phyloP scores from a whole-genome alignment of 2,329 filamentous ascomycete species.

The Laburnicola sp. region DNA sequence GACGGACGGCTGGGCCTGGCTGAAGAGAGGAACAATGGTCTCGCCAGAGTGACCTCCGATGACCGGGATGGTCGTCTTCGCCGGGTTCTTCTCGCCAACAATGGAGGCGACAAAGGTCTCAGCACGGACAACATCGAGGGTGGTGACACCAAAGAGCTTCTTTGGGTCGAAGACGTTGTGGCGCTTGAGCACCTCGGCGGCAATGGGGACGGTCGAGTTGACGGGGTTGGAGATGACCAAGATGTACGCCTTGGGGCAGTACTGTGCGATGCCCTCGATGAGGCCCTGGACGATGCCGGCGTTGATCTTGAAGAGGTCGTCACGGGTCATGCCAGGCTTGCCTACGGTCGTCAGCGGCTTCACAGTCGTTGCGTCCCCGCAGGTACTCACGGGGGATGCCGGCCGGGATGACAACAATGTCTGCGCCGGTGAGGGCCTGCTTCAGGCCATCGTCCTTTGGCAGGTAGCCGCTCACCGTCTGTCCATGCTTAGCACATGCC shows the following conservation, averaged over 20 bases:
- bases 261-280: slow-evolving; percentile 83
- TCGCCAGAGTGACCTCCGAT: slow-evolving; percentile 96
- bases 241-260: slow-evolving; percentile 89
- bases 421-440: slow-evolving; percentile 85
- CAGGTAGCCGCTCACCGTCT: slow-evolving; percentile 84
- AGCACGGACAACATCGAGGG: slow-evolving; percentile 95
- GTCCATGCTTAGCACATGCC: slow-evolving; percentile 22
- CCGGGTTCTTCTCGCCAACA: slow-evolving; percentile 77
- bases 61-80: slow-evolving; percentile 84
- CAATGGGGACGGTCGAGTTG: slow-evolving; percentile 98
- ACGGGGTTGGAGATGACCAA: slow-evolving; percentile 99
- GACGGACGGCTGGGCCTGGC: slow-evolving; percentile 79
- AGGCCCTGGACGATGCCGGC: slow-evolving; percentile 95
- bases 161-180: slow-evolving; percentile 92
- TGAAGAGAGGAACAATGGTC: slow-evolving; percentile 97
- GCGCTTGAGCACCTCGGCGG: slow-evolving; percentile 93
- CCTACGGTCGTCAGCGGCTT: slow-evolving; percentile 58
- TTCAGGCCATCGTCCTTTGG: slow-evolving; percentile 83
- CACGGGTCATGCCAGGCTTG: slow-evolving; percentile 99
- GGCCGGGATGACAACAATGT: slow-evolving; percentile 96
- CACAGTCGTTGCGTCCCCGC: not conserved
- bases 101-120: slow-evolving; percentile 94
- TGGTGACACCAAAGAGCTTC: slow-evolving; percentile 97
- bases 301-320: slow-evolving; percentile 99
- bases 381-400: slow-evolving; percentile 81